A percentile compares a stretch with the other conserved stretches of the same genome.
Evolutionary conservation across 2,329 filamentous ascomycete genomes (phyloP).

Genomic region (Pleomassaria siparia): DNA sequence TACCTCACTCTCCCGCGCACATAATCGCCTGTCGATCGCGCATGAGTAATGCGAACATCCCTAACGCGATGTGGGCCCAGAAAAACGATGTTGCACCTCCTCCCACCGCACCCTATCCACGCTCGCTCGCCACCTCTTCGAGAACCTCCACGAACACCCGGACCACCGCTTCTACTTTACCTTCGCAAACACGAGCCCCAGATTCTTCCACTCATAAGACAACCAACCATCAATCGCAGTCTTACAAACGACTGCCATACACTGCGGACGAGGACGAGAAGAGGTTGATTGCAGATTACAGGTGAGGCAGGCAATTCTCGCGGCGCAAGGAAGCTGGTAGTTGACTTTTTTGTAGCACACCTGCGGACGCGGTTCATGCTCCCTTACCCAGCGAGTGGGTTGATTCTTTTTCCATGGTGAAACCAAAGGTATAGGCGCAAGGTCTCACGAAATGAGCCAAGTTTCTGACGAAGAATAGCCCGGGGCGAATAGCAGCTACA

Average conservation of each 20-base stretch:
- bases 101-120: background rate
- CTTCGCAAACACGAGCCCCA: background rate
- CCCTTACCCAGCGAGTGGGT: background rate
- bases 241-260: background rate
- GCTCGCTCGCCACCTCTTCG: background rate
- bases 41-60: background rate
- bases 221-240: background rate
- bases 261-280: conserved; percentile 5
- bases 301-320: conserved; percentile 5
- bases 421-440: background rate
- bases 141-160: background rate
- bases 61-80: background rate
- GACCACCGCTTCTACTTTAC: background rate
- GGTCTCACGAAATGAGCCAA: background rate
- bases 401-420: background rate
- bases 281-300: conserved; percentile 6
- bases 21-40: background rate
- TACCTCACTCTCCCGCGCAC: background rate
- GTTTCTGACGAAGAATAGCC: conserved; percentile 2
- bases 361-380: conserved; percentile 17
- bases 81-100: conserved; percentile 2
- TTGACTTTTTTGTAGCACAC: conserved; percentile 9
- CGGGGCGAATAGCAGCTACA: conserved; percentile 1
- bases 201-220: background rate
- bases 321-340: background rate